Percentiles rank a stretch among this genome's conserved stretches.
Conservation (phyloP, 441 rosid genomes). For the Isatis lusitanica region DNA sequence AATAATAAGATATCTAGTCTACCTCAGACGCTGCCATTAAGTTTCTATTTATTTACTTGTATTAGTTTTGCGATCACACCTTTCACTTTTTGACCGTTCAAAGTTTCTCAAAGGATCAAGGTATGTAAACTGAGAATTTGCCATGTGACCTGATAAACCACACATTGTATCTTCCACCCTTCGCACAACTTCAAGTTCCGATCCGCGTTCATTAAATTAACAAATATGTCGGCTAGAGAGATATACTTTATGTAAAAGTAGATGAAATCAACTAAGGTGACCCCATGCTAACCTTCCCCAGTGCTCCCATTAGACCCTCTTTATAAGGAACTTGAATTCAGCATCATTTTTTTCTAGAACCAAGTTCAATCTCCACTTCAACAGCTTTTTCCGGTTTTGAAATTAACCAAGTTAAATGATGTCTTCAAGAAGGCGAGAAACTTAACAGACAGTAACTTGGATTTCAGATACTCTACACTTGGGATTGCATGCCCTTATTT, state of each 20-base stretch:
- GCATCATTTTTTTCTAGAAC: constrained; percentile 65
- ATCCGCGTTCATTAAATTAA: constrained; percentile 63
- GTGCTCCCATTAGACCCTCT: constrained; percentile 86
- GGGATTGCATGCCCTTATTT: no score
- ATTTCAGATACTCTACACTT: no score
- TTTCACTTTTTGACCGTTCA: constrained; percentile 88
- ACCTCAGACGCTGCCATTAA: constrained; percentile 97
- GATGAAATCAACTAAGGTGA: constrained; percentile 13
- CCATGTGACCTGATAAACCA: constrained; percentile 64
- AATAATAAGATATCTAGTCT: constrained; percentile 25
- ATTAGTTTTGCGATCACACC: constrained; percentile 94
- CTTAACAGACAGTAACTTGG: no score
- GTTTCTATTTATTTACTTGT: constrained; percentile 73
- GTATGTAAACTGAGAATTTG: constrained; percentile 83
- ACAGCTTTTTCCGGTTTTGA: constrained; percentile 84
- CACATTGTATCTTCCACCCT: constrained; percentile 79
- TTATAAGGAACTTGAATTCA: constrained; percentile 58
- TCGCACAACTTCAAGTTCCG: constrained; percentile 67
- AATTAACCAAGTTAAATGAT: constrained; percentile 29
- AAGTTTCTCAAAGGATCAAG: constrained; percentile 86
- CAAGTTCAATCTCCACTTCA: constrained; percentile 74
- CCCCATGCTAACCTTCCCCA: constrained; percentile 65
- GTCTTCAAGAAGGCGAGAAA: no score
- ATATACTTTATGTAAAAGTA: not conserved
- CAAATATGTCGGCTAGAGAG: constrained; percentile 25